Percentiles rank a stretch among this genome's conserved stretches.
These are phyloP conservation scores for Globisporangium orthogonon DNA, from an alignment of 352 stramenopile genomes.

Conservation along the genomic window DNA sequence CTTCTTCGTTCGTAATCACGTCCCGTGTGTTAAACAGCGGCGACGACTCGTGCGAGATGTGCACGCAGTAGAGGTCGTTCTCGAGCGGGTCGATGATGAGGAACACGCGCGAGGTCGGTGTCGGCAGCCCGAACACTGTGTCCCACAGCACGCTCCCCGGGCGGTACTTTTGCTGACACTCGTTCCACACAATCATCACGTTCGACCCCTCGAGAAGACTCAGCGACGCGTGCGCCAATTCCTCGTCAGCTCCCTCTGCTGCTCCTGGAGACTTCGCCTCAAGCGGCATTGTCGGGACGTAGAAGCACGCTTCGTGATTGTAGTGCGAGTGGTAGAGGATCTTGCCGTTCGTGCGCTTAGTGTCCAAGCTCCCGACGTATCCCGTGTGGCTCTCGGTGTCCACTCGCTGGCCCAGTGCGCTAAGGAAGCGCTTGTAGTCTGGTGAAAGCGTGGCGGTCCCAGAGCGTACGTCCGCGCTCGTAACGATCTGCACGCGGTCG, in stretches of 20 bases:
- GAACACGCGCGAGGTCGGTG: slow-evolving; percentile 67
- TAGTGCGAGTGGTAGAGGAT: slow-evolving; percentile 78
- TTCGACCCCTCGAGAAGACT: slow-evolving; percentile 56
- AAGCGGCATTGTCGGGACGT: slow-evolving; percentile 64
- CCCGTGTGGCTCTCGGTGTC: slow-evolving; percentile 30
- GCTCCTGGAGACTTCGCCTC: slow-evolving; percentile 25
- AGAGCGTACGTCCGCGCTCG: slow-evolving; percentile 32
- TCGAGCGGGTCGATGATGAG: slow-evolving; percentile 81
- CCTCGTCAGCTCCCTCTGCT: slow-evolving; percentile 4
- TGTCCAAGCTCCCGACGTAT: slow-evolving; percentile 38
- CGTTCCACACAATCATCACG: slow-evolving; percentile 85
- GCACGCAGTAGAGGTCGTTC: slow-evolving; percentile 82
- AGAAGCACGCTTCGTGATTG: slow-evolving; percentile 74
- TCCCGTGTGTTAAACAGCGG: slow-evolving; percentile 71
- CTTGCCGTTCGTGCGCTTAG: slow-evolving; percentile 28
- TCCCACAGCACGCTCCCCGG: slow-evolving; percentile 78
- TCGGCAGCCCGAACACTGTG: slow-evolving; percentile 63
- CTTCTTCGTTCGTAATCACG: slow-evolving; percentile 65
- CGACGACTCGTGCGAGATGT: slow-evolving; percentile 74
- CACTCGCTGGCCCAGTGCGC: slow-evolving; percentile 58
- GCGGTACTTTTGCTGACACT: slow-evolving; percentile 80
- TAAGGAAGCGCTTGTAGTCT: slow-evolving; percentile 74
- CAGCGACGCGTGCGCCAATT: slow-evolving; percentile 20
- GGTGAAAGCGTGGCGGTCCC: slow-evolving; percentile 35
- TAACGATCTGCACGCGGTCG: slow-evolving; percentile 70